phyloP scores from a whole-genome alignment of 2,329 filamentous ascomycete species.

The Aschersonia sp. region DNA sequence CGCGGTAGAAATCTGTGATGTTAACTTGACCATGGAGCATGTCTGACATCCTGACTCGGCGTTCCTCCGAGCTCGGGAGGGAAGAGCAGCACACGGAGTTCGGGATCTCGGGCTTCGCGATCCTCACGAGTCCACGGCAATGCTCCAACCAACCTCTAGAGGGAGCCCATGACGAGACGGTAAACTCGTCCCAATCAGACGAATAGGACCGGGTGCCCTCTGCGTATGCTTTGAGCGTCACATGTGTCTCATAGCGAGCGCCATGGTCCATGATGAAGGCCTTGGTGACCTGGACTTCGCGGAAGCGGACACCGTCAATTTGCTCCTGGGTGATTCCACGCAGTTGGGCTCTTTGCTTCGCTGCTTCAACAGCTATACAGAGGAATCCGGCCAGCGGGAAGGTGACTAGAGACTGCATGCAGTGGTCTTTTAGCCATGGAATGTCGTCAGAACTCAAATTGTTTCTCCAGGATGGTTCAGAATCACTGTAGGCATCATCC shows the following conservation, averaged over 20 bases:
- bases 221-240: constrained; percentile 11
- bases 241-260: constrained; percentile 11
- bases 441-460: constrained; percentile 30
- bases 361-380: constrained; percentile 35
- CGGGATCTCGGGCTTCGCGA: constrained; percentile 6
- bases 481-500: constrained; percentile 26
- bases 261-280: constrained; percentile 13
- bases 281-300: constrained; percentile 14
- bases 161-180: constrained; percentile 37
- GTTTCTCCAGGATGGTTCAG: constrained; percentile 34
- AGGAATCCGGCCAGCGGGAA: constrained; percentile 40
- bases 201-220: constrained; percentile 17
- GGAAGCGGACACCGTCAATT: constrained; percentile 8
- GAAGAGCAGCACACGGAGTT: constrained; percentile 9
- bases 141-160: constrained; percentile 42
- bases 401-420: constrained; percentile 38
- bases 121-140: constrained; percentile 34
- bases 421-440: constrained; percentile 44
- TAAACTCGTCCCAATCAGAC: constrained; percentile 39
- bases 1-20: constrained; percentile 10
- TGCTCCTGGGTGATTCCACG: constrained; percentile 9
- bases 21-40: constrained; percentile 3
- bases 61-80: background rate
- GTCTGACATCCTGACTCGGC: constrained; percentile 4
- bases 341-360: constrained; percentile 17